Base-by-base conservation (phyloP, 345 rosid genomes). In the Linum tenue region DNA sequence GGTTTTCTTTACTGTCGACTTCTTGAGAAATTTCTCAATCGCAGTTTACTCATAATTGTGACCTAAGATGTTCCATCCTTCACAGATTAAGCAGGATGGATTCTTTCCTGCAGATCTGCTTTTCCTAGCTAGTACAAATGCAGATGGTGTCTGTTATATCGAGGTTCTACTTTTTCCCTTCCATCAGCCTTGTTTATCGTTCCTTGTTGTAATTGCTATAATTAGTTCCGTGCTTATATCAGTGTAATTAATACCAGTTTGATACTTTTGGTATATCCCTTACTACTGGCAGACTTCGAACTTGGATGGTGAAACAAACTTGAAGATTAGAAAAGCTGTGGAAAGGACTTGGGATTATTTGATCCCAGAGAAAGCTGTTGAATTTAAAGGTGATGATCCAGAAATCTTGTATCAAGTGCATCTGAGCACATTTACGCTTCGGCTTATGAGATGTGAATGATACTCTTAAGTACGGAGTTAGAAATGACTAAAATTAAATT, bases 251-350 rank as follows among this genome's bases (percentile, higher is more conserved):
- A 8, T 41, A 44, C 51, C 12, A 44, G 15, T 35, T 55, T 44
- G 51, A 44, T 44, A 14, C 7, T 44, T 41, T 67, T 72, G 22
- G 51, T 44, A 8, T 44, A 44, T 44, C 2, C 58, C 50, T 69
- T 77, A 22, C 67, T 74, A 79, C 16, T 40, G 69, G 73, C 76
- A 95, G 99, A 91, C 99, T 69, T 90, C 99, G 76, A 95, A 95
- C 74, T 86, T 95, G 74, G 99, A 95, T 64, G 99, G 99, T 38
- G 99, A 95, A 85, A 95, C 99, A 68, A 95, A 95, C 82, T 81
- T 95, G 73, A 95, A 95, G 84, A 95, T 95, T 63, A 82, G 99
- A 78, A 95, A 95, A 82, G 99, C 94, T 9, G 82, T 91, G 68
- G 99, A 91, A 74, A 83, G 83, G 83, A 95, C 99, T 35, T 89